These are phyloP conservation scores for Zygosaccharomyces sapae DNA, from an alignment of 1,139 yeast genomes.

Conservation along the genomic window DNA sequence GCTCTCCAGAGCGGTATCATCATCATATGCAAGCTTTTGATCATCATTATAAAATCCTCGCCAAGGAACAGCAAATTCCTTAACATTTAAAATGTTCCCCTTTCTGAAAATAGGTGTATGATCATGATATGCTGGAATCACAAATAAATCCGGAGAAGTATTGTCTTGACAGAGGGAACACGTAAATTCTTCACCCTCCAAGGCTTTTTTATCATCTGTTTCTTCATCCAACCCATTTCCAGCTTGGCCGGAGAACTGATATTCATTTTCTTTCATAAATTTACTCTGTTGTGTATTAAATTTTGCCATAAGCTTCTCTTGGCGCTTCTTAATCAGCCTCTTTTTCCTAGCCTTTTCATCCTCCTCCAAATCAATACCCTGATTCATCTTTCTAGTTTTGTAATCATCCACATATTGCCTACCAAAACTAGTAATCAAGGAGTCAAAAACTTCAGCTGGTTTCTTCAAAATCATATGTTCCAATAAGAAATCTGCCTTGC, in stretches of 20 bases:
- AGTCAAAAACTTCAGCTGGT: slow-evolving; percentile 44
- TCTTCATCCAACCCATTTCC: slow-evolving; percentile 41
- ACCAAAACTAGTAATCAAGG: slow-evolving; percentile 56
- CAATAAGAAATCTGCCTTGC: slow-evolving; percentile 55
- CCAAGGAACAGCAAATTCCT: slow-evolving; percentile 33
- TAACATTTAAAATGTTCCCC: slow-evolving; percentile 26
- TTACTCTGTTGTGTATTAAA: slow-evolving; percentile 72
- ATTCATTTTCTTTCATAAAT: slow-evolving; percentile 51
- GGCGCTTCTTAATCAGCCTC: slow-evolving; percentile 60
- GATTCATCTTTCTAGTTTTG: slow-evolving; percentile 44
- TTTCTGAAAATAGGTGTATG: slow-evolving; percentile 42
- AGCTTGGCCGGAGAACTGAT: slow-evolving; percentile 40
- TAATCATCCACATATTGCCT: slow-evolving; percentile 48
- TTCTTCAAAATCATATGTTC: slow-evolving; percentile 49
- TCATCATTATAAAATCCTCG: slow-evolving; percentile 29
- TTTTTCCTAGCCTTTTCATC: slow-evolving; percentile 52
- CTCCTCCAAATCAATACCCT: slow-evolving; percentile 44
- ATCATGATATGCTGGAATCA: slow-evolving; percentile 44
- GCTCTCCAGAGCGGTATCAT: slow-evolving; percentile 18
- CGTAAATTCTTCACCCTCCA: slow-evolving; percentile 31
- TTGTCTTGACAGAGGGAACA: slow-evolving; percentile 70
- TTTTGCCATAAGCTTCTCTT: slow-evolving; percentile 66
- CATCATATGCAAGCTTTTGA: slow-evolving; percentile 20
- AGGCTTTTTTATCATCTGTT: slow-evolving; percentile 38
- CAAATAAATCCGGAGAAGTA: slow-evolving; percentile 48